Percentiles rank a stretch among this genome's conserved stretches.
These are phyloP conservation scores for Curvularia lunata DNA, from an alignment of 2,329 filamentous ascomycete species.

Conservation along the genomic window DNA sequence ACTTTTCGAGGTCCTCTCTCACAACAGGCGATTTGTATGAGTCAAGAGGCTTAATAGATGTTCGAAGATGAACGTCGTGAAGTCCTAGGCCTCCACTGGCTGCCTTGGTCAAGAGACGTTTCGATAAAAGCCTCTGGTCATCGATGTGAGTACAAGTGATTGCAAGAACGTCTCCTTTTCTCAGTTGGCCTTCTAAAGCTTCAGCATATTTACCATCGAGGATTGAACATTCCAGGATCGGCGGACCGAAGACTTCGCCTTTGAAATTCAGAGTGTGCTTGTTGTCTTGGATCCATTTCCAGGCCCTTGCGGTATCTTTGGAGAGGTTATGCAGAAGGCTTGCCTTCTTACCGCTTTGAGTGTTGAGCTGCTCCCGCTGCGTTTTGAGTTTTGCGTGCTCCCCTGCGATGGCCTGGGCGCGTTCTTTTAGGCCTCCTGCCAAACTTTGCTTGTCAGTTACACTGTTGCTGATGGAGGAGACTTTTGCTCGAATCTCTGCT, in stretches of 20 bases:
- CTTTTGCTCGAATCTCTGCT: conserved; percentile 60
- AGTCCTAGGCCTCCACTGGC: conserved; percentile 60
- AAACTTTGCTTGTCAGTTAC: conserved; percentile 53
- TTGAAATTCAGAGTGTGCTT: conserved; percentile 65
- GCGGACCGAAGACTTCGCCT: conserved; percentile 79
- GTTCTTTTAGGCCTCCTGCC: conserved; percentile 24
- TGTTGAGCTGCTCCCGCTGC: conserved; percentile 32
- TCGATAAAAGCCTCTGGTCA: conserved; percentile 76
- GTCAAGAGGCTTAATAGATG: conserved; percentile 61
- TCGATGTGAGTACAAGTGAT: conserved; percentile 77
- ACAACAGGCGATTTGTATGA: conserved; percentile 63
- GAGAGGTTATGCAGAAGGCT: conserved; percentile 68
- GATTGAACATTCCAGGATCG: conserved; percentile 79
- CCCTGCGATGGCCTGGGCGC: conserved; percentile 16
- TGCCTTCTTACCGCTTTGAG: conserved; percentile 51
- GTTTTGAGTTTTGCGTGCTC: conserved; percentile 38
- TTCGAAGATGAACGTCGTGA: conserved; percentile 73
- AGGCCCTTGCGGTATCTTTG: conserved; percentile 70
- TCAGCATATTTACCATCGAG: conserved; percentile 72
- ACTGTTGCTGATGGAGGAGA: conserved; percentile 59
- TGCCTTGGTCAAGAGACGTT: conserved; percentile 63
- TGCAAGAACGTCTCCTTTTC: conserved; percentile 60
- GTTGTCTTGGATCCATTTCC: conserved; percentile 82
- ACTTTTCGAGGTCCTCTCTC: conserved; percentile 60
- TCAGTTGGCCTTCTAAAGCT: conserved; percentile 64